Evolutionary conservation across 352 stramenopile species (phyloP), one percentile per base, ranked within the genome.

Genomic region (Pythium aquatile): DNA sequence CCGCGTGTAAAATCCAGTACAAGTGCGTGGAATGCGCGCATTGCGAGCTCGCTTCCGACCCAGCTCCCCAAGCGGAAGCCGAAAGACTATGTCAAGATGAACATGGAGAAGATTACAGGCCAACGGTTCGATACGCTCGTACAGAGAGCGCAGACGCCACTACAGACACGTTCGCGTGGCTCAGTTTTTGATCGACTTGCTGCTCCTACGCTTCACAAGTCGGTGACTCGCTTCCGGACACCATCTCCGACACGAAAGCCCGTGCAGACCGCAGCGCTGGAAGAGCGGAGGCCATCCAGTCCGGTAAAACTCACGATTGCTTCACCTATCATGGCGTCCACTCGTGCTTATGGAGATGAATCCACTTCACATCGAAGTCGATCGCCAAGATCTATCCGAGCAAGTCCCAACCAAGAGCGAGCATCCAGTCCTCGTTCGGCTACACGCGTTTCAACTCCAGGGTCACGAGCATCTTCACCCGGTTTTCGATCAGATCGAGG

Each of bases 1-100:
- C 20, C 48, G 13, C 29, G 40, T 40, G 24, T 6, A 26, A 58
- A 3, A 39, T 26, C 33, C 8, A 63, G 46, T n/a, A 58, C 49
- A 8, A 61, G 24, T 11, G 24, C 52, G 29, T 65, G 56, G 63
- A 57, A 65, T 44, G 48, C 56, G 16, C 49, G 55, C 28, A 29
- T 55, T 35, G 58, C 57, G 29, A 47, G 28, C 46, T 29, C 68
- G 17, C 1, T 52, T 55, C 69, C 75, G 30, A 77, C 72, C 37
- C 55, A 49, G 37, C 49, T 51, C n/a, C 44, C 42, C 5, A 40
- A 17, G 5, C 76, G 68, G 55, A 70, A 63, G 5, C 35, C 24
- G 8, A 89, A 82, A 32, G 77, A 91, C 29, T 91, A 75, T 57
- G 68, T 91, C 9, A 79, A 72, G 17, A 63, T 79, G 14, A 91